Evolutionary conservation across 1,284 basidiomycete genomes (phyloP), one percentile per base, ranked within the genome.

Genomic region (Ustilago bromivora): DNA sequence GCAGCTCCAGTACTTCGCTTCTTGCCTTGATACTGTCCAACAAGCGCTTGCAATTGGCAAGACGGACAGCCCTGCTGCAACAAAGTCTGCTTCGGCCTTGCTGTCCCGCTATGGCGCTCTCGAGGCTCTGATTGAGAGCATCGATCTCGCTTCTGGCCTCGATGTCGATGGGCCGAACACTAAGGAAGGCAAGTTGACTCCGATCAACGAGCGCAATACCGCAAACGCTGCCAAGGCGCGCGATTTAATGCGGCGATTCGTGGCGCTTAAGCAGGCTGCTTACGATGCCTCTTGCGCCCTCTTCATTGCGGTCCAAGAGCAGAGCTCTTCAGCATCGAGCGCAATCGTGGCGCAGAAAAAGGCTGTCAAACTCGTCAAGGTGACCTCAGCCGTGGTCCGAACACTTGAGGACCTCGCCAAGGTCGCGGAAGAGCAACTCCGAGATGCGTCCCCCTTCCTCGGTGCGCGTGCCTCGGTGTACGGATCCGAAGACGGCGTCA

Each of bases 381-480:
- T 74, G 35, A 46, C 62, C 9, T 10, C 60, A 2, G 58, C 70
- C 2, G 46, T 80, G 2, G 46, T 68, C n/a, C 57, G 56, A 35
- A 68, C 66, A 41, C 60, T 80, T 5, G 43, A 63, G 19, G 69
- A 76, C 4, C 56, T 82, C 2, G 58, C 58, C 4, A 54, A 54
- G 35, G 61, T 82, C 9, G 79, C 66, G 4, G 79, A 82, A 59
- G 74, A 73, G 69, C 82, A 83, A 66, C 62, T 68, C 19, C 56
- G 47, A 13, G 66, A 62, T 60, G 70, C 65, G 28, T 70, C 70
- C 32, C 72, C 75, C 12, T 64, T 71, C 58, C 61, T 83, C 7
- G 82, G 81, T 23, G 75, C 78, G 10, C 73, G 82, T 28, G 71
- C 81, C 0, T 70, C 66, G 12, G 77, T 82, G 32, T 74, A 83